Evolutionary conservation across 495 filamentous ascomycete species (phyloP), one percentile per base, ranked within the genome.

Genomic region (Monascus purpureus): DNA sequence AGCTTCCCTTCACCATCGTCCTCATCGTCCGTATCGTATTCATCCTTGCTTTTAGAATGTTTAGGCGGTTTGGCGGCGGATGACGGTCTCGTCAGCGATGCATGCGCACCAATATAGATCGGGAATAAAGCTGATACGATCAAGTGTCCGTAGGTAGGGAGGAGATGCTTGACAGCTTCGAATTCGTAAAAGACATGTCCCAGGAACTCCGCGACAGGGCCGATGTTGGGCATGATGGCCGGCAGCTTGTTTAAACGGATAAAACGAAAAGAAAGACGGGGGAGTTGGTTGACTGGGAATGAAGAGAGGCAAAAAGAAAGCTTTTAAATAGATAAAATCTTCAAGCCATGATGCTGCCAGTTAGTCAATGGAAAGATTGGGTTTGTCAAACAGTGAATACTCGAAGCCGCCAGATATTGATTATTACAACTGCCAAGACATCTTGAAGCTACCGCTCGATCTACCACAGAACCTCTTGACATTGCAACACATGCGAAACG

Each of bases 61-160:
- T 73, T 77, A 33, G 57, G 39, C 6, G 73, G 64, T 46, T 68
- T 67, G 41, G 75, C 77, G 13, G 84, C 85, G 2, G 85, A 92
- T 0, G 79, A 73, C 8, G 88, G 88, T 19, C 83, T 70, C 13
- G 73, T 70, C 17, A 80, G 68, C 28, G 75, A 84, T 20, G 71
- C 72, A 57, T 86, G 73, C 28, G 80, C 61, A 28, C 75, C 77
- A 28, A 77, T 62, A 50, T 69, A 80, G 32, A 93, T 80, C 3
- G 80, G 79, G 26, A 85, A 70, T 5, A 84, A 45, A 12, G 82
- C 75, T 23, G 79, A 70, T 22, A 73, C 31, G 26, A 85, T 53
- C 12, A 85, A 57, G 47, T 84, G 80, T 7, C 67, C 42, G 41
- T 83, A 78, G 11, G 75, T 82, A 6, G 69, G 65, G n/a, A 83